Evolutionary conservation across 2,329 filamentous ascomycete genomes (phyloP), one percentile per base, ranked within the genome.

Genomic region (Fusarium pilosicola): DNA sequence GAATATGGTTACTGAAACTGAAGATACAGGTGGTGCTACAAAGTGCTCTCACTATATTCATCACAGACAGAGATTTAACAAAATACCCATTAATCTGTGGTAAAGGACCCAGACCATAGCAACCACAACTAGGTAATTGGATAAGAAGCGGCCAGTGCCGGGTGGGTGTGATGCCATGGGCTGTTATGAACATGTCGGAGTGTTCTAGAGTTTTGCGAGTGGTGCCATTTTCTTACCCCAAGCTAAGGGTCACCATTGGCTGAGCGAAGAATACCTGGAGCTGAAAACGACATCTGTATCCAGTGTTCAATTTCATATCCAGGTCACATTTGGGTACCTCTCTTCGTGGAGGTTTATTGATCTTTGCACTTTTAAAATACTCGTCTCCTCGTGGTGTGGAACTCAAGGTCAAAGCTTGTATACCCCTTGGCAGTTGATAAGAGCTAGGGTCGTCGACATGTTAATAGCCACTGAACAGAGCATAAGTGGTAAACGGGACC

Each of bases 201-300:
- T 57, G 75, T 70, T 75, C 71, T 72, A 75, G 74, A 76, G 74
- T 68, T 56, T 57, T 58, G 36, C 20, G 44, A 65, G 76, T 78
- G 75, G 74, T 78, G 76, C 62, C 74, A 76, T 75, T 61, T 44
- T 39, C 36, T 34, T 42, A 55, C 39, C 36, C 44, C 49, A 48
- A 46, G 30, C 26, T 48, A 67, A 49, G 57, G 48, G 42, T 39
- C 58, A 34, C 45, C 34, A 55, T 46, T 30, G 45, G 56, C 51
- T 52, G n/a, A 41, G 22, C 28, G 34, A 30, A 42, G 44, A 38
- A 39, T 34, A 51, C 48, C 48, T 39, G 20, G 44, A 66, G 55
- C 60, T 73, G 66, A 56, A 26, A 20, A 39, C 20, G 32, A 26
- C n/a, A 30, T 56, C 32, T 28, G 26, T 62, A 46, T 30, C 30